Evolutionary conservation across 352 stramenopile genomes (phyloP).

Genomic region (Phytopythium helicoides): DNA sequence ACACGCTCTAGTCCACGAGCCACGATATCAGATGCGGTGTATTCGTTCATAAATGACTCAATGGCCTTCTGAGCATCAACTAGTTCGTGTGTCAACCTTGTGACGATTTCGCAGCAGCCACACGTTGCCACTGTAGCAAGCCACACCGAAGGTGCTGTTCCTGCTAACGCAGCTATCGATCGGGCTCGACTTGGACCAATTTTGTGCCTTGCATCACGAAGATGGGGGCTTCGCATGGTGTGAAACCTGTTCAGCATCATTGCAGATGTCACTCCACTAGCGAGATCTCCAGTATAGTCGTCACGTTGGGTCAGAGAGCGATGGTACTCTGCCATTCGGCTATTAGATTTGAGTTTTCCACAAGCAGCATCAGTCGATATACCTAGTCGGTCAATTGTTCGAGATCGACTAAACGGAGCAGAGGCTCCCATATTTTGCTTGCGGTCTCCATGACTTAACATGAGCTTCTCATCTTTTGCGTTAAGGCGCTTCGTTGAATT

Average conservation of each 20-base stretch:
- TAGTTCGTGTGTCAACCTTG: constrained; percentile 21
- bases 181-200: not conserved
- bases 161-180: constrained; percentile 2
- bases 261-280: not conserved
- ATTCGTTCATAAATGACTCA: not conserved
- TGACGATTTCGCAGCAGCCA: constrained; percentile 18
- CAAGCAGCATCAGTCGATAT: constrained; percentile 7
- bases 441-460: not conserved
- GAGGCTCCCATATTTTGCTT: not conserved
- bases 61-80: constrained; percentile 5
- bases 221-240: not conserved
- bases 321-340: constrained; percentile 12
- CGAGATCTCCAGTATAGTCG: not conserved
- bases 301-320: constrained; percentile 37
- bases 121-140: constrained; percentile 32
- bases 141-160: constrained; percentile 26
- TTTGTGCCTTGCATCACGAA: not conserved
- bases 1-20: not conserved
- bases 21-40: not conserved
- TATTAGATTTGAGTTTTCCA: not conserved
- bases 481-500: constrained; percentile 13
- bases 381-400: constrained; percentile 33
- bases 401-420: constrained; percentile 33
- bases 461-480: not conserved
- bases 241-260: not conserved